Conservation (phyloP, 2,329 filamentous ascomycete species). For the Botrytis paeoniae region DNA sequence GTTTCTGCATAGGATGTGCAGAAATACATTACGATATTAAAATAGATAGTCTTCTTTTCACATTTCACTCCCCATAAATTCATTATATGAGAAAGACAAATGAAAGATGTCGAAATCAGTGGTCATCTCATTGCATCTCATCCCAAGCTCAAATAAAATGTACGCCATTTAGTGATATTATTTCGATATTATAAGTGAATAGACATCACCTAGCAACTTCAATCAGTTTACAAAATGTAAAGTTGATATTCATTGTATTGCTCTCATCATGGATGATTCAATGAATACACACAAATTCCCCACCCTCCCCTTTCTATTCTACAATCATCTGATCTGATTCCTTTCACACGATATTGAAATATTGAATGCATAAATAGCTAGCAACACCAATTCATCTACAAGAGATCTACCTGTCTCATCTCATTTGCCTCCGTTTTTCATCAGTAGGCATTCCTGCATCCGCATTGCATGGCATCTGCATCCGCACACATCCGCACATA, state of each 20-base stretch:
- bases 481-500: fast-evolving
- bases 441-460: too few species aligned
- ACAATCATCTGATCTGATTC: not conserved
- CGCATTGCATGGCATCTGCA: too few species aligned
- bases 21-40: not conserved
- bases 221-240: not conserved
- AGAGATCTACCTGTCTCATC: too few species aligned
- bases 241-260: not conserved
- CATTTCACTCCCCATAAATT: too few species aligned
- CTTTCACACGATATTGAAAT: not conserved
- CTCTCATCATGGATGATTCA: not conserved
- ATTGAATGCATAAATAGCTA: fast-evolving
- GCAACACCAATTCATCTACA: not conserved
- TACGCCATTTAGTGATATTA: too few species aligned
- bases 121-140: not conserved
- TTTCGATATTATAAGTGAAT: not conserved
- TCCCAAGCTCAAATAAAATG: not conserved
- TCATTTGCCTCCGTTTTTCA: too few species aligned
- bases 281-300: not conserved
- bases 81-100: not conserved
- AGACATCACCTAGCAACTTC: not conserved
- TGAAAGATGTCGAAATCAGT: not conserved
- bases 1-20: not conserved
- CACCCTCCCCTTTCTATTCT: not conserved
- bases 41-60: not conserved